phyloP scores from a whole-genome alignment of 345 rosid genomes.

The Euphorbia peplus region DNA sequence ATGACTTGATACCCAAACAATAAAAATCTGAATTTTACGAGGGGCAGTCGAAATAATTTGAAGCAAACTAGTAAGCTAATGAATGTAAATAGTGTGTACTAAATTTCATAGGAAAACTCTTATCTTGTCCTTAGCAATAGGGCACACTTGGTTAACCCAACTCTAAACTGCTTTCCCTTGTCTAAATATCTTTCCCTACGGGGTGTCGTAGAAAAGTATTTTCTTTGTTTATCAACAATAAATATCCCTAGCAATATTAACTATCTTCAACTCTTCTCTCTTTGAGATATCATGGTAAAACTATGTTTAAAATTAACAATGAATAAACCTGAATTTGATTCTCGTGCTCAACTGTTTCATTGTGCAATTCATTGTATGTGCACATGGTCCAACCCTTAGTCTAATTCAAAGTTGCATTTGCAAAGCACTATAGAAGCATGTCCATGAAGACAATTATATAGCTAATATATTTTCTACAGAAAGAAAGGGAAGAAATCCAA shows the following conservation, averaged over 20 bases:
- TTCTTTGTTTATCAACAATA: background rate
- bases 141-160: background rate
- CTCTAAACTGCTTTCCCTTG: too few species aligned
- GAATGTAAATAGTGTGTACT: too few species aligned
- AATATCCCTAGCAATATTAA: background rate
- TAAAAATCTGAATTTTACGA: background rate
- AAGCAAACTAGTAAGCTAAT: background rate
- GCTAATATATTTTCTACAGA: slow-evolving; percentile 11
- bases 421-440: background rate
- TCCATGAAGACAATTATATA: background rate
- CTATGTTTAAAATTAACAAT: background rate
- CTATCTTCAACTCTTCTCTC: background rate
- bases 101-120: background rate
- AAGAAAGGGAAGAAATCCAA: slow-evolving; percentile 13
- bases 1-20: background rate
- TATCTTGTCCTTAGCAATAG: background rate
- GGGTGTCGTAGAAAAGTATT: background rate
- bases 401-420: background rate
- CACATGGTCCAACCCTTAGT: background rate
- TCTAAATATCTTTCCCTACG: background rate
- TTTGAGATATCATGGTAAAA: background rate
- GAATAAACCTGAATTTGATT: background rate
- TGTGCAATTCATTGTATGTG: background rate
- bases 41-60: background rate
- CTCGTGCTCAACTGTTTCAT: background rate